Conservation (phyloP, 192 early-diverging fungal species). For the Entomortierella parvispora region DNA sequence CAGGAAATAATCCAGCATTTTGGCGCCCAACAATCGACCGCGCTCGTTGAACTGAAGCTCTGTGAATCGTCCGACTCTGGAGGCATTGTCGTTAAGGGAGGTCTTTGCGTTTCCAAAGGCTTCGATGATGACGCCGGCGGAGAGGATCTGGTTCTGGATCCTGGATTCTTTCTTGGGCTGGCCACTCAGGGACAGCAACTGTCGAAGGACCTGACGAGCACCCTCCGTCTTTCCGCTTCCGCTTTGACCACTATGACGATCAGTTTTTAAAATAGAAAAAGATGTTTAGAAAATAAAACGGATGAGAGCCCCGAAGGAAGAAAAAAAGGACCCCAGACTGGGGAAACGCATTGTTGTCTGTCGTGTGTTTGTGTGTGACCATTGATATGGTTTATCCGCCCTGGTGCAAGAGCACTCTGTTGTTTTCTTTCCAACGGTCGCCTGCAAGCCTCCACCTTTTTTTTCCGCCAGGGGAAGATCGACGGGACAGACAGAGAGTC, state of each 20-base stretch:
- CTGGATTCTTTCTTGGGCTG: slow-evolving; percentile 75
- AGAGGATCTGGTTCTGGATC: slow-evolving; percentile 73
- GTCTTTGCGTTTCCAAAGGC: slow-evolving; percentile 93
- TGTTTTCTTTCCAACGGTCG: too few relatives aligned
- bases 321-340: too few relatives aligned
- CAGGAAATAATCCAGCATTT: slow-evolving; percentile 87
- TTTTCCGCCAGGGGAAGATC: too few relatives aligned
- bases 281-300: neutral
- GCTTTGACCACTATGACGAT: slow-evolving; percentile 77
- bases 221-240: slow-evolving; percentile 91
- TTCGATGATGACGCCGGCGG: slow-evolving; percentile 80
- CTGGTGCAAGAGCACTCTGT: too few relatives aligned
- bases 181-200: slow-evolving; percentile 73
- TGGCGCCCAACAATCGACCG: slow-evolving; percentile 89
- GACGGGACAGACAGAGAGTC: neutral
- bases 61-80: slow-evolving; percentile 85
- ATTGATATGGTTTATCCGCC: too few relatives aligned
- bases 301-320: neutral
- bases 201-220: slow-evolving; percentile 70
- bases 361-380: too few relatives aligned
- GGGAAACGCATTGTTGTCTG: too few relatives aligned
- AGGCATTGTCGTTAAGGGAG: slow-evolving; percentile 77
- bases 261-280: neutral
- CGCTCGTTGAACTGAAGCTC: slow-evolving; percentile 94
- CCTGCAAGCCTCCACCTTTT: too few relatives aligned